A percentile compares a stretch with the other conserved stretches of the same genome.
Conservation (phyloP, 768 basidiomycete species). For the Piloderma croceum region DNA sequence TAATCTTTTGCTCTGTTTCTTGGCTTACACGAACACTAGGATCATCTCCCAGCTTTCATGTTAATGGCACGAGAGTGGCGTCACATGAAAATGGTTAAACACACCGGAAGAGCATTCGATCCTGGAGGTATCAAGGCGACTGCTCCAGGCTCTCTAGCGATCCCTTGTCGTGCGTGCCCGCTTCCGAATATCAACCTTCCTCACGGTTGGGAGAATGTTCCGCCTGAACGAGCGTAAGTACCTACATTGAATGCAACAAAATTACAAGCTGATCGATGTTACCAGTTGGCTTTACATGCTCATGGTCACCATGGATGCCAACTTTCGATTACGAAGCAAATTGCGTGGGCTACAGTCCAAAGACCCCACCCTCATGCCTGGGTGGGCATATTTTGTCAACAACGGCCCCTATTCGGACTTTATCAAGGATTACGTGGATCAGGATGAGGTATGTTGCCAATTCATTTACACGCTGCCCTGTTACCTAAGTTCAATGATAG, state of each 20-base stretch:
- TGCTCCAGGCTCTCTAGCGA: conserved; percentile 1
- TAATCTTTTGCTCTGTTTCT: neutral
- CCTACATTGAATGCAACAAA: neutral
- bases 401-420: conserved; percentile 5
- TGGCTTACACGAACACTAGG: conserved; percentile 1
- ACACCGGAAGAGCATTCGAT: conserved; percentile 4
- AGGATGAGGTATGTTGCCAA: no score
- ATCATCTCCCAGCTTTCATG: conserved; percentile 5
- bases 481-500: no score
- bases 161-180: conserved; percentile 10
- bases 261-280: neutral
- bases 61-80: conserved; percentile 7
- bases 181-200: conserved; percentile 9
- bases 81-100: conserved; percentile 8
- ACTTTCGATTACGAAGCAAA: conserved; percentile 14
- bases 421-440: neutral
- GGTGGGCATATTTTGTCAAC: conserved; percentile 13
- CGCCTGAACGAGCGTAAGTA: conserved; percentile 1
- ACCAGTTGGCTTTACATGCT: conserved; percentile 10
- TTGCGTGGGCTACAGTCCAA: conserved; percentile 4
- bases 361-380: conserved; percentile 11
- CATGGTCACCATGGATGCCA: conserved; percentile 12
- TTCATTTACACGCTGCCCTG: no score
- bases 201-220: neutral
- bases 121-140: neutral